Conservation (phyloP, 2,329 filamentous ascomycete species). For the Malbranchea zuffiana region DNA sequence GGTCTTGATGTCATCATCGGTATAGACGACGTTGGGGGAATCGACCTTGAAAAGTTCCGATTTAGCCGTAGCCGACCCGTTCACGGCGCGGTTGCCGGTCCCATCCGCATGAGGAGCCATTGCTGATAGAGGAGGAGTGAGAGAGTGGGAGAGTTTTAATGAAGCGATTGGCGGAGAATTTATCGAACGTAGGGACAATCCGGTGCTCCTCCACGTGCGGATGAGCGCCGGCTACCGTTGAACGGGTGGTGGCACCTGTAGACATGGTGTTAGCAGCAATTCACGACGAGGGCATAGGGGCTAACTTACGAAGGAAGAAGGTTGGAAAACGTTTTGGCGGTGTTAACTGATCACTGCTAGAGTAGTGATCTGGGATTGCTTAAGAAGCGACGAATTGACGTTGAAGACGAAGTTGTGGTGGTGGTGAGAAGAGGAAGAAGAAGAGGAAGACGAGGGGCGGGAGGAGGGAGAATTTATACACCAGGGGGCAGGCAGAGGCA, state of each 20-base stretch:
- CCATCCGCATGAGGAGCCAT: conserved; percentile 90
- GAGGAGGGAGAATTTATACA: conserved; percentile 9
- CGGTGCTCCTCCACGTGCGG: conserved; percentile 71
- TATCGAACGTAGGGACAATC: conserved; percentile 43
- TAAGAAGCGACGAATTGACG: conserved; percentile 8
- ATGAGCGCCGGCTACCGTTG: conserved; percentile 90
- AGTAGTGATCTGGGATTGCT: conserved; percentile 17
- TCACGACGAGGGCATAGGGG: conserved; percentile 1
- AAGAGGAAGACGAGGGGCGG: conserved; percentile 3
- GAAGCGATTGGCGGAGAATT: conserved; percentile 19
- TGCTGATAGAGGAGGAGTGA: conserved; percentile 26
- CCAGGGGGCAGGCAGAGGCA: neutral
- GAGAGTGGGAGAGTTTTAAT: conserved; percentile 26
- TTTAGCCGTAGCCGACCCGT: conserved; percentile 38
- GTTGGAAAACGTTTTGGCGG: conserved; percentile 97
- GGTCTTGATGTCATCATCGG: conserved; percentile 75
- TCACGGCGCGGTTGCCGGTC: conserved; percentile 42
- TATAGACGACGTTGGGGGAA: conserved; percentile 88
- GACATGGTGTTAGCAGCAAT: neutral
- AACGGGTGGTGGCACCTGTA: conserved; percentile 83
- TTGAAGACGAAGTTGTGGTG: conserved; percentile 10
- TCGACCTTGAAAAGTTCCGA: conserved; percentile 67
- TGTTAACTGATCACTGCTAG: conserved; percentile 47
- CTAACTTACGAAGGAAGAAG: conserved; percentile 81
- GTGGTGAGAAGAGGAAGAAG: conserved; percentile 9